Base-by-base conservation (phyloP, 805 yeast species). In the Cyberlindnera subsufficiens region DNA sequence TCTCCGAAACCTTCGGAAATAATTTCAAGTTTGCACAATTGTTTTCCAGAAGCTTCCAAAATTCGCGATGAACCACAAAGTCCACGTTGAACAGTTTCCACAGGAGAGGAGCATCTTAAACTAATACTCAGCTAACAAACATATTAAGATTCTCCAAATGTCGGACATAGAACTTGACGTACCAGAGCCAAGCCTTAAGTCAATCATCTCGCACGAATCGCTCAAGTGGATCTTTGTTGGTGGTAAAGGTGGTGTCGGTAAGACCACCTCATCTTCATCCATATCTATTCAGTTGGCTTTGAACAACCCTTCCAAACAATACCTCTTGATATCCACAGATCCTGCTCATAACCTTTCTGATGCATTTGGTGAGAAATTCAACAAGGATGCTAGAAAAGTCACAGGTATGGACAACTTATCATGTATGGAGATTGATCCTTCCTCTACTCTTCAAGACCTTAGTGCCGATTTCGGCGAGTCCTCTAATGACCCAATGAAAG, bases 201-300 rank as follows among this genome's bases (percentile, higher is more conserved):
- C 86, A 15, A 67, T 86, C 42, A 69, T 85, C 41, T 80, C 76
- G 47, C 86, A 83, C 22, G 66, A 79, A 33, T 65, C 84, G 11
- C 76, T 93, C 59, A 86, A 86, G 60, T 93, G 99, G 99, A 83
- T 93, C 50, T 93, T 93, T 59, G 98, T 91, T 35, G 99, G 99
- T 52, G 99, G 99, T 54, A 93, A 93, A 71, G 99, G 99, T 64
- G 99, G 99, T 67, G 99, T 93, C 25, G 99, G 99, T 58, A 93
- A 93, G 64, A 93, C 99, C 50, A 93, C 99, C 20, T 86, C 97
- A 4, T 91, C 98, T 1, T 90, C 96, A 37, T 89, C 97, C 19
- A 75, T 93, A 53, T 95, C 99, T 18, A 83, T 90, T 49, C 98
- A 93, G 67, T 76, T 93, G 63, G 97, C 99, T 15, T 66, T 85